Evolutionary conservation across 2,329 filamentous ascomycete genomes (phyloP), one percentile per base, ranked within the genome.

Genomic region (Epichloe sylvatica): DNA sequence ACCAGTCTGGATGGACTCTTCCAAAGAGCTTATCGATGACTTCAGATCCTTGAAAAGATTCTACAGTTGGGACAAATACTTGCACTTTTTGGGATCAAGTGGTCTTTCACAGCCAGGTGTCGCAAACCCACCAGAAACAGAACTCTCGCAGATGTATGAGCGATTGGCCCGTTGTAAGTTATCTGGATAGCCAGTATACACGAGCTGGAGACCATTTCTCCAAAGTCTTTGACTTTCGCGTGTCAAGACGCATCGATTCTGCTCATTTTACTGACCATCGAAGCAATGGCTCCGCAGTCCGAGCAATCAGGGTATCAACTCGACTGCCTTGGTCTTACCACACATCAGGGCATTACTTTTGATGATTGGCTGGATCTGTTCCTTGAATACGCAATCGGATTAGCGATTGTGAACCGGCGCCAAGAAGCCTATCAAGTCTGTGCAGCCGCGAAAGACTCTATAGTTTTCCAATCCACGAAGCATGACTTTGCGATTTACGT

Each of bases 331-430:
- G 40, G 40, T 30, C 13, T 53, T 37, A 55, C 50, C 23, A 44
- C 62, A 52, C 90, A 88, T 60, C 83, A 87, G 56, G 85, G 84
- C 7, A 86, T 97, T 44, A 71, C 81, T 0, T 95, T 97, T 60
- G 74, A 82, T 51, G 76, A 81, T 44, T 98, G 92, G 92, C 76
- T 96, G 3, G 86, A 94, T 56, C 75, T 95, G 1, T 95, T 98
- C 62, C 76, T 94, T 36, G 86, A 92, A 59, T 94, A 94, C 62
- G 85, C 89, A 3, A 74, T 96, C 45, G 74, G 83, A 5, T 75
- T 92, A 34, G 85, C 89, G 7, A 77, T 80, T 40, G 70, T 74
- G 19, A 81, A 81, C 35, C 78, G 84, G 45, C 71, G 77, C 13
- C 75, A 82, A 40, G 82, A 87, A 54, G 83, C 87, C 46, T 96